These are phyloP conservation scores for Immersiella caudata DNA, from an alignment of 495 filamentous ascomycete species.

Conservation along the genomic window DNA sequence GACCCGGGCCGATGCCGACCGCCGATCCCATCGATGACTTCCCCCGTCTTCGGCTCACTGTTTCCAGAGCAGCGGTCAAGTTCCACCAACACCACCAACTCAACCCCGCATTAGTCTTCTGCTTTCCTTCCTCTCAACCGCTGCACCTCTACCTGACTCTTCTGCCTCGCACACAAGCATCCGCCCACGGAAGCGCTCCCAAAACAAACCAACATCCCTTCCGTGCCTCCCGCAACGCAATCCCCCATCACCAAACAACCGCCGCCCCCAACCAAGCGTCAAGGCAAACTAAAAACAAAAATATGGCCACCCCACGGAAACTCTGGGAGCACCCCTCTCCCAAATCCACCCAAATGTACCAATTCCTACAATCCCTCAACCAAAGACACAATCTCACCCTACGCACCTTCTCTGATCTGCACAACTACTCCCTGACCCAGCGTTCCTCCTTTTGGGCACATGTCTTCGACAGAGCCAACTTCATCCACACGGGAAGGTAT, in stretches of 20 bases:
- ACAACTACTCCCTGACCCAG: slow-evolving; percentile 62
- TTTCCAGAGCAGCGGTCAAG: slow-evolving; percentile 4
- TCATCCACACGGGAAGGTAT: slow-evolving; percentile 65
- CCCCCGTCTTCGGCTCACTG: background rate
- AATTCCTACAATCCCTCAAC: slow-evolving; percentile 55
- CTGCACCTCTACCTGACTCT: background rate
- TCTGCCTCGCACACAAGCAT: too few species aligned
- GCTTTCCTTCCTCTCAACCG: background rate
- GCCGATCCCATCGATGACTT: background rate
- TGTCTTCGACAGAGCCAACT: slow-evolving; percentile 58
- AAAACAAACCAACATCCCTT: background rate
- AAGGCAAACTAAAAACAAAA: background rate
- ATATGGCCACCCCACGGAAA: slow-evolving; percentile 43
- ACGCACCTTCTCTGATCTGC: slow-evolving; percentile 66
- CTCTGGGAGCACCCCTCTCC: slow-evolving; percentile 60
- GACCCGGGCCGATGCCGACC: slow-evolving; percentile 16
- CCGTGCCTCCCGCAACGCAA: background rate
- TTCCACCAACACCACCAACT: background rate
- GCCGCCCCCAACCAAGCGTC: too few species aligned
- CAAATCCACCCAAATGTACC: slow-evolving; percentile 54
- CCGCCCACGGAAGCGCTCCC: background rate
- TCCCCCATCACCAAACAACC: background rate
- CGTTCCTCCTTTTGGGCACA: slow-evolving; percentile 69
- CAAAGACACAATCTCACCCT: slow-evolving; percentile 44
- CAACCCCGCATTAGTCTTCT: background rate